These are phyloP conservation scores for Trypanosoma rangeli DNA, from an alignment of 208 protist genomes.

Conservation along the genomic window DNA sequence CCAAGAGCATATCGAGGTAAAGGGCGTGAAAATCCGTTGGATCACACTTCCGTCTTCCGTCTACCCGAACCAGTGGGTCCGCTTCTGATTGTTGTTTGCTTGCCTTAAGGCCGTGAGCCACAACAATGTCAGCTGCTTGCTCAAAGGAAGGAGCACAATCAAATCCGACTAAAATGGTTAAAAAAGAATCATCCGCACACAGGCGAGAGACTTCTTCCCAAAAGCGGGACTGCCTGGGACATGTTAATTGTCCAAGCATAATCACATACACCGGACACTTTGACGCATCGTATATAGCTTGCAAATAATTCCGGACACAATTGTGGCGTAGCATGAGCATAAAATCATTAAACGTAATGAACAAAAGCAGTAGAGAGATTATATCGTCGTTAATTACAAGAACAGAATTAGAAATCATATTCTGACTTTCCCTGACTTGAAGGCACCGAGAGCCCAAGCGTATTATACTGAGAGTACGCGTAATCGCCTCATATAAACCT, in stretches of 20 bases:
- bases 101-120: constrained; percentile 41
- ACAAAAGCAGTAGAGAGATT: constrained; percentile 6
- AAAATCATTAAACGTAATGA: constrained; percentile 25
- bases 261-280: constrained; percentile 23
- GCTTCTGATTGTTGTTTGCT: constrained; percentile 34
- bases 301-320: constrained; percentile 24
- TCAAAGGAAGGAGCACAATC: constrained; percentile 14
- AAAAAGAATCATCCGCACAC: constrained; percentile 12
- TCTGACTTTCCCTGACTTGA: constrained; percentile 7
- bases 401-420: constrained; percentile 21
- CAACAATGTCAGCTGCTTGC: constrained; percentile 25
- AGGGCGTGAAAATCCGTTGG: constrained; percentile 69
- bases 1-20: constrained; percentile 68
- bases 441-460: background rate
- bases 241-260: constrained; percentile 16
- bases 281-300: constrained; percentile 2
- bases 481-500: constrained; percentile 21
- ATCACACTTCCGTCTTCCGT: constrained; percentile 59
- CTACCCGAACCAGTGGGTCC: constrained; percentile 52
- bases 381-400: constrained; percentile 4
- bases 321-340: constrained; percentile 23
- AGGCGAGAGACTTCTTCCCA: constrained; percentile 27
- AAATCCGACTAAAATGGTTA: constrained; percentile 18
- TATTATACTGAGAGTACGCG: background rate
- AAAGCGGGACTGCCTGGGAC: constrained; percentile 9